Percentiles rank a stretch among this genome's conserved stretches.
phyloP scores from a whole-genome alignment of 306 rosid genomes.

The Betula pendula region DNA sequence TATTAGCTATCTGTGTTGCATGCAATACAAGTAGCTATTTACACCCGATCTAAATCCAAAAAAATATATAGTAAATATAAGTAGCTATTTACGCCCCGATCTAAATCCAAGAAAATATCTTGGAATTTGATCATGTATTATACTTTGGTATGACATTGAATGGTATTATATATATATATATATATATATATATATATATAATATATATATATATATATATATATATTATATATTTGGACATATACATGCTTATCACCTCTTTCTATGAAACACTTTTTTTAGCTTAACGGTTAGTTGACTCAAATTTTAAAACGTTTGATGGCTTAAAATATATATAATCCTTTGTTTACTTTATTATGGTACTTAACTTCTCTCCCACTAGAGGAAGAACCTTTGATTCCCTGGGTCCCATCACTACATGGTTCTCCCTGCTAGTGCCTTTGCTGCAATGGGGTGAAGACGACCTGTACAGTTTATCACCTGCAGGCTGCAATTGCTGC shows the following conservation, averaged over 20 bases:
- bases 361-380: slow-evolving; percentile 38
- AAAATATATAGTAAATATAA: too few relatives aligned
- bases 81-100: too few relatives aligned
- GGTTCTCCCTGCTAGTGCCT: slow-evolving; percentile 26
- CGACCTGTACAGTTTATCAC: not conserved
- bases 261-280: not conserved
- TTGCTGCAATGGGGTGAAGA: slow-evolving; percentile 22
- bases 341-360: not conserved
- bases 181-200: too few relatives aligned
- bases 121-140: not conserved
- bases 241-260: not conserved
- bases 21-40: too few relatives aligned
- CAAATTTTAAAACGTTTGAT: not conserved
- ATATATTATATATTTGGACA: too few relatives aligned
- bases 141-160: not conserved
- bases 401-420: slow-evolving; percentile 33
- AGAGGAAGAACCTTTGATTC: slow-evolving; percentile 28
- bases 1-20: too few relatives aligned
- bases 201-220: too few relatives aligned
- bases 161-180: too few relatives aligned
- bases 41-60: not conserved
- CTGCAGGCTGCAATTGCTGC: not conserved
- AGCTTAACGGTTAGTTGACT: not conserved
- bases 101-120: slow-evolving; percentile 1
- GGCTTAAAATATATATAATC: not conserved